These are phyloP conservation scores for Geoglossum glabrum DNA, from an alignment of 495 filamentous ascomycete species.

Conservation along the genomic window DNA sequence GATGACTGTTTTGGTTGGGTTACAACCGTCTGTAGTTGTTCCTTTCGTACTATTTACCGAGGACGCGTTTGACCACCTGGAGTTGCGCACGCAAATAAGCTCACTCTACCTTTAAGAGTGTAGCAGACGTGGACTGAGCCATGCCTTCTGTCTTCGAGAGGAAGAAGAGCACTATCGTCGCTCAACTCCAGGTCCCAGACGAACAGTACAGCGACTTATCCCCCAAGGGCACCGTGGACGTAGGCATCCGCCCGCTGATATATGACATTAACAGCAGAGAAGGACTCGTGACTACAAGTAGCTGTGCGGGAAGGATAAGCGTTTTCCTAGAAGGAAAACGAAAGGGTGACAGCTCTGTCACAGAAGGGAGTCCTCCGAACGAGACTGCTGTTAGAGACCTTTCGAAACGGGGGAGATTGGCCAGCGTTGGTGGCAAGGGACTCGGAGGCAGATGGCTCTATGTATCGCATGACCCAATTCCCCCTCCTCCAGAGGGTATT, in stretches of 20 bases:
- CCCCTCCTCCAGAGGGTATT: conserved; percentile 7
- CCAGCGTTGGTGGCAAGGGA: conserved; percentile 56
- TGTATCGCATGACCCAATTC: conserved; percentile 61
- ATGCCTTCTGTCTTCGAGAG: conserved; percentile 16
- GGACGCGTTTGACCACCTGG: neutral
- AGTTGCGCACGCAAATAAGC: neutral
- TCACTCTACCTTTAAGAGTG: neutral
- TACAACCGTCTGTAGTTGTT: neutral
- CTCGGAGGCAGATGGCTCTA: conserved; percentile 67
- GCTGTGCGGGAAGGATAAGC: conserved; percentile 65
- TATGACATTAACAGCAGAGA: conserved; percentile 48
- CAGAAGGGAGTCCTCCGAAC: conserved; percentile 4
- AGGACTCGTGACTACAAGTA: conserved; percentile 74
- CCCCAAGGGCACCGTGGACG: conserved; percentile 72
- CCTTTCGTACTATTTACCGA: neutral
- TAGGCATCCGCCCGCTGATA: conserved; percentile 53
- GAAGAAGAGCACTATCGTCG: conserved; percentile 46
- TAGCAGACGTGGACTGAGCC: neutral
- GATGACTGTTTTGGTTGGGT: neutral
- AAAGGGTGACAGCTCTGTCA: conserved; percentile 11
- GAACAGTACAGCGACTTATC: conserved; percentile 53
- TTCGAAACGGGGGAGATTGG: conserved; percentile 16
- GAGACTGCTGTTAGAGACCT: conserved; percentile 6
- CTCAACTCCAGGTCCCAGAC: conserved; percentile 39
- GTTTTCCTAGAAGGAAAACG: conserved; percentile 69